Conservation (phyloP, 2,329 filamentous ascomycete species). For the Fusarium sp. region DNA sequence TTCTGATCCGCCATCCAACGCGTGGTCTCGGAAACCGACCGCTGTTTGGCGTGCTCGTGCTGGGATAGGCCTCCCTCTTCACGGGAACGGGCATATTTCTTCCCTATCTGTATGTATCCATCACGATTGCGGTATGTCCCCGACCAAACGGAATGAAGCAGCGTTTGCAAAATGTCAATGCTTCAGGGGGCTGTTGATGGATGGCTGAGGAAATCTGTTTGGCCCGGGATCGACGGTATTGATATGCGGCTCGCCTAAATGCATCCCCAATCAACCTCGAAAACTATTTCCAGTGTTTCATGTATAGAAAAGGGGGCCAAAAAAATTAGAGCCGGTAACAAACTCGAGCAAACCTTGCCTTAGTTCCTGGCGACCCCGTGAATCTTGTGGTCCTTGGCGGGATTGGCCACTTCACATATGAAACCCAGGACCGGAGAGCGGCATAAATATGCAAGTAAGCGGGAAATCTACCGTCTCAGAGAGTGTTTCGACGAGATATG, state of each 20-base stretch:
- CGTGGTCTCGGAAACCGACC: too few relatives aligned
- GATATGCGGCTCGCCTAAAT: neutral
- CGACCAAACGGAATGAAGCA: neutral
- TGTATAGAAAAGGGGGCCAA: conserved; percentile 52
- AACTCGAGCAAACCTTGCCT: conserved; percentile 45
- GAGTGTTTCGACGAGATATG: conserved; percentile 60
- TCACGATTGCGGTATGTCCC: too few relatives aligned
- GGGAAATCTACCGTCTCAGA: conserved; percentile 56
- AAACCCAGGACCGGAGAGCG: conserved; percentile 28
- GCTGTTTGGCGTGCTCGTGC: too few relatives aligned
- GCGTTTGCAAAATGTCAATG: neutral
- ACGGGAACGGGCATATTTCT: too few relatives aligned
- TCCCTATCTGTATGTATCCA: too few relatives aligned
- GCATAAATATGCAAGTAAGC: conserved; percentile 49
- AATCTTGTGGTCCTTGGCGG: conserved; percentile 52
- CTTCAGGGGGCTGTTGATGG: neutral
- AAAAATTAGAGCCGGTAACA: conserved; percentile 43
- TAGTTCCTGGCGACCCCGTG: conserved; percentile 52
- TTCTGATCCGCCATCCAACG: neutral
- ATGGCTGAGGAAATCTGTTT: neutral
- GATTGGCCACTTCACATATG: conserved; percentile 59
- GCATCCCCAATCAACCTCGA: neutral
- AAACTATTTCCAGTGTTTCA: neutral
- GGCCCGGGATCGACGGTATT: neutral
- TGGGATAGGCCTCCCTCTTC: too few relatives aligned